Evolutionary conservation across 2,329 filamentous ascomycete genomes (phyloP), one percentile per base, ranked within the genome.

Genomic region (Colletotrichum lindemuthianum): DNA sequence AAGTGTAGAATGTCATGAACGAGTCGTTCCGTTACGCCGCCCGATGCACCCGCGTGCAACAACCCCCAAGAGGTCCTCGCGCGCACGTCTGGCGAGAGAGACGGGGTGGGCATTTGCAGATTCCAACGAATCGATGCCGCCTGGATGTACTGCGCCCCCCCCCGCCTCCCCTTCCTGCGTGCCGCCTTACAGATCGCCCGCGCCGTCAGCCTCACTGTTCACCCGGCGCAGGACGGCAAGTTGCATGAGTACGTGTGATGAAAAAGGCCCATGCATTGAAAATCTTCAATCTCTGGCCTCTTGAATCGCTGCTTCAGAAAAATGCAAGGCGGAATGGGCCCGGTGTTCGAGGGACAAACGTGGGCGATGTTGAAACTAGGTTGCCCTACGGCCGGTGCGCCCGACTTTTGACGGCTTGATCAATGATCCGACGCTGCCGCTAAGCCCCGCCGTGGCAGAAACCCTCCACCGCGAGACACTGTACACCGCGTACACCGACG

Each of bases 151-250:
- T 24, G 24, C 24, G 24, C 24, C 24, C 24, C 24, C 24, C 5
- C 24, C 24, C 4, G 3, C 24, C 24, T 24, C 24, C 24, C 24
- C 24, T 43, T 1, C 24, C 24, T 4, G 24, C 24, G 24, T 24
- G 24, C 24, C 24, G 58, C 41, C 58, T 41, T 37, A 32, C 16
- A 10, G 36, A 37, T n/a, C 12, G 37, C 48, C 37, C n/a, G 49
- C 43, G 40, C 49, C 37, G 50, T 4, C 40, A 36, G 57, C 60
- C 57, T 64, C 60, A 64, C 50, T 44, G 39, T 50, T 40, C 51
- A 37, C 37, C 44, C 52, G 51, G 6, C 40, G 34, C 11, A 33
- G 34, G 56, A 50, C 56, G 49, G 60, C 44, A 50, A 52, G 50
- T 47, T n/a, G 57, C 60, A 60, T 24, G 24, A 24, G 49, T 37